A percentile compares a stretch with the other conserved stretches of the same genome.
These are phyloP conservation scores for Aspergillus transmontanensis DNA, from an alignment of 2,329 filamentous ascomycete genomes.

Conservation along the genomic window DNA sequence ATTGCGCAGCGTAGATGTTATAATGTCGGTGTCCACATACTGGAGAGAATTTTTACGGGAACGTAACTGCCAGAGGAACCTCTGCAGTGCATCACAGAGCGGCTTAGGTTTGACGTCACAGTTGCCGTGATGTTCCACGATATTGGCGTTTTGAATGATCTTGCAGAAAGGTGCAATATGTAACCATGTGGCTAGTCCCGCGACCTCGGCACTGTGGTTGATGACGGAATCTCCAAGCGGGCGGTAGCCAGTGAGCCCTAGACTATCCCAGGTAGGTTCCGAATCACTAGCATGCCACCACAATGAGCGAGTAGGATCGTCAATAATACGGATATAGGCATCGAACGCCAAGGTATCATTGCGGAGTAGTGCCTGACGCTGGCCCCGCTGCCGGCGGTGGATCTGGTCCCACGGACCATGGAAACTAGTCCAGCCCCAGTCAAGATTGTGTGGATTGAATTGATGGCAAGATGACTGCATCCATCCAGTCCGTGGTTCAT, in stretches of 20 bases:
- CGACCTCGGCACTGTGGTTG: conserved; percentile 52
- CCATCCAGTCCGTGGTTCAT: conserved; percentile 61
- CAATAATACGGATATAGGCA: conserved; percentile 61
- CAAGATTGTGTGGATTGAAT: conserved; percentile 59
- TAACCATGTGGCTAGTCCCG: conserved; percentile 60
- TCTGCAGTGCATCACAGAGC: conserved; percentile 54
- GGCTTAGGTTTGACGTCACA: conserved; percentile 53
- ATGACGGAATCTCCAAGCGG: conserved; percentile 51
- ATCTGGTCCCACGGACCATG: conserved; percentile 62
- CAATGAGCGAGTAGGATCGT: conserved; percentile 62
- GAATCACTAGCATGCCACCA: conserved; percentile 62
- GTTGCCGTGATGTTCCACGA: conserved; percentile 50
- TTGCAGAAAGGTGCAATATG: conserved; percentile 62
- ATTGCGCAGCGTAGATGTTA: conserved; percentile 44
- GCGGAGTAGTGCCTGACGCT: conserved; percentile 61
- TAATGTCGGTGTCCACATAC: conserved; percentile 46
- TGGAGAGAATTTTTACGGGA: conserved; percentile 43
- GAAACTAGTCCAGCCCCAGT: conserved; percentile 68
- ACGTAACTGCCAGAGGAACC: conserved; percentile 54
- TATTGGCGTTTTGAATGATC: conserved; percentile 54
- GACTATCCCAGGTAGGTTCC: conserved; percentile 58
- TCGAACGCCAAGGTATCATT: conserved; percentile 65
- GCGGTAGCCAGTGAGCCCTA: conserved; percentile 60
- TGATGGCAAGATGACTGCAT: conserved; percentile 60
- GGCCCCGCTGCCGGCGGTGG: conserved; percentile 57